These are phyloP conservation scores for Amauroascus niger DNA, from an alignment of 2,329 filamentous ascomycete species.

Conservation along the genomic window DNA sequence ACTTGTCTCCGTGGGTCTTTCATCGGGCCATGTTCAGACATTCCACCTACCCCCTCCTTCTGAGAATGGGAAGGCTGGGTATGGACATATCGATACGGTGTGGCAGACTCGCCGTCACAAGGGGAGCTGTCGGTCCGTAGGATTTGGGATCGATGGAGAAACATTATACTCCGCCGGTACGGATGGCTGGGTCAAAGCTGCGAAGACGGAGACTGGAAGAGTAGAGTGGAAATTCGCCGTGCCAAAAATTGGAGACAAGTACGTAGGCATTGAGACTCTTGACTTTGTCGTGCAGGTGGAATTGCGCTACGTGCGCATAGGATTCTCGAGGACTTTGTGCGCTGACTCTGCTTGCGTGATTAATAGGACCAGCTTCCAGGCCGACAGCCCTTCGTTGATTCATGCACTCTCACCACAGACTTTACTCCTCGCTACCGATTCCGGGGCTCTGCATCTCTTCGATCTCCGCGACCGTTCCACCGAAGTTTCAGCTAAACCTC, in stretches of 20 bases:
- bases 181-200: slow-evolving; percentile 55
- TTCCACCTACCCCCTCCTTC: slow-evolving; percentile 58
- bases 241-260: slow-evolving; percentile 43
- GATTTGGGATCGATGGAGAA: slow-evolving; percentile 67
- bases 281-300: not conserved
- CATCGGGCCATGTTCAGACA: slow-evolving; percentile 74
- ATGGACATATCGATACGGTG: slow-evolving; percentile 64
- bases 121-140: slow-evolving; percentile 77
- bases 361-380: slow-evolving; percentile 20
- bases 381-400: slow-evolving; percentile 70
- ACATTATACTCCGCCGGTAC: slow-evolving; percentile 53
- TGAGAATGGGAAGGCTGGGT: slow-evolving; percentile 49
- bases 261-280: slow-evolving; percentile 19
- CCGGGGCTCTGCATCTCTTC: slow-evolving; percentile 76
- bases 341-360: not conserved
- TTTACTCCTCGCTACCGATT: slow-evolving; percentile 82
- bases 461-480: slow-evolving; percentile 59
- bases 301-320: not conserved
- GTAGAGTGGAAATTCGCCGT: slow-evolving; percentile 77
- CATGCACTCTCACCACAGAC: slow-evolving; percentile 79
- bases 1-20: slow-evolving; percentile 74
- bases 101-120: slow-evolving; percentile 90
- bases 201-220: slow-evolving; percentile 48
- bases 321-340: not conserved
- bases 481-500: slow-evolving; percentile 53